These are phyloP conservation scores for Fonsecaea nubica DNA, from an alignment of 2,329 filamentous ascomycete species.

Conservation along the genomic window DNA sequence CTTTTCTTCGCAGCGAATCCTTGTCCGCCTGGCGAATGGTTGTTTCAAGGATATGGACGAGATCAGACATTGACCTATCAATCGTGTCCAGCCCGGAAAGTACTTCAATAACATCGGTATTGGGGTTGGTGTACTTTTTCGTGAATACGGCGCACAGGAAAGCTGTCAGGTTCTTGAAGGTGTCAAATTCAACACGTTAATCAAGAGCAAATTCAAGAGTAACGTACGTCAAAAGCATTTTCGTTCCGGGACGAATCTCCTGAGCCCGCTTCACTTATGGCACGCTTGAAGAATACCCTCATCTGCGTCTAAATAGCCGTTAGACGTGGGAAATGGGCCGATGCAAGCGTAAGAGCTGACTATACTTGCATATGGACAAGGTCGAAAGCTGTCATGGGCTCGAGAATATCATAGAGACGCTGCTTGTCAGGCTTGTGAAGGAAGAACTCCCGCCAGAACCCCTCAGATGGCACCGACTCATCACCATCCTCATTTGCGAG, in stretches of 20 bases:
- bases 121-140: slow-evolving; percentile 94
- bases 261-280: slow-evolving; percentile 71
- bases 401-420: slow-evolving; percentile 71
- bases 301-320: slow-evolving; percentile 63
- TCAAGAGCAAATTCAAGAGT: neutral
- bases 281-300: slow-evolving; percentile 76
- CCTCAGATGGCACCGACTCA: slow-evolving; percentile 74
- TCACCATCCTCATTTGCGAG: slow-evolving; percentile 59
- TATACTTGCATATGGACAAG: slow-evolving; percentile 74
- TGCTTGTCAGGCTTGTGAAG: slow-evolving; percentile 79
- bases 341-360: slow-evolving; percentile 18
- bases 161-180: slow-evolving; percentile 78
- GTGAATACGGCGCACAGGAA: slow-evolving; percentile 82
- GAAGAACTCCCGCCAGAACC: slow-evolving; percentile 97
- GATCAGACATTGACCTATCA: slow-evolving; percentile 84
- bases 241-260: slow-evolving; percentile 69
- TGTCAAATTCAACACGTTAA: slow-evolving; percentile 45
- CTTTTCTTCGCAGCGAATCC: slow-evolving; percentile 76
- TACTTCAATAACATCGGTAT: slow-evolving; percentile 90
- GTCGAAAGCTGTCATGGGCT: slow-evolving; percentile 73
- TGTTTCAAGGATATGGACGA: slow-evolving; percentile 81
- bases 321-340: slow-evolving; percentile 18
- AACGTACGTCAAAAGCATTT: slow-evolving; percentile 79
- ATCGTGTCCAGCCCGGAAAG: slow-evolving; percentile 88
- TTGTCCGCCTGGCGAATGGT: slow-evolving; percentile 78